phyloP scores from a whole-genome alignment of 768 basidiomycete species.

The Pisolithus tinctorius region DNA sequence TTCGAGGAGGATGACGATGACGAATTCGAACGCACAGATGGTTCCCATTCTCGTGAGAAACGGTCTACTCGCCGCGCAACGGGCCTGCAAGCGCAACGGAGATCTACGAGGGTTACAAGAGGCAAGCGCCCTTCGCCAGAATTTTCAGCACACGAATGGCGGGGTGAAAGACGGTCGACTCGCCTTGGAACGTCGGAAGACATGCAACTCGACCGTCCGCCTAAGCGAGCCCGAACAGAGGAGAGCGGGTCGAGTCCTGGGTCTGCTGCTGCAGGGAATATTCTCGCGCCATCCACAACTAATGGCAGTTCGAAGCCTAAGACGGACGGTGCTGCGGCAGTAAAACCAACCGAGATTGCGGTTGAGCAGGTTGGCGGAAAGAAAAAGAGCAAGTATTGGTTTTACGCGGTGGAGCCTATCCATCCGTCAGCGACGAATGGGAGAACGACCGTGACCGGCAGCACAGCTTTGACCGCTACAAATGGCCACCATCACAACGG shows the following conservation, averaged over 20 bases:
- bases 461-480: conserved; percentile 9
- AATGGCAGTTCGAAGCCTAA: conserved; percentile 41
- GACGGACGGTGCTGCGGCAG: conserved; percentile 51
- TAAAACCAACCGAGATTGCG: conserved; percentile 70
- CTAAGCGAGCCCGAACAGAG: conserved; percentile 73
- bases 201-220: conserved; percentile 41
- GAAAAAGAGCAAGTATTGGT: conserved; percentile 85
- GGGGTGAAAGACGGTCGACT: conserved; percentile 67
- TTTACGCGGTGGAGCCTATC: conserved; percentile 76
- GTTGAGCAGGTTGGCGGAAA: conserved; percentile 71
- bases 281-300: conserved; percentile 16
- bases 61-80: conserved; percentile 36
- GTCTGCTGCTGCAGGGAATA: conserved; percentile 28
- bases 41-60: conserved; percentile 36
- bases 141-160: conserved; percentile 54
- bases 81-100: conserved; percentile 34
- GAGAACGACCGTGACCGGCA: conserved; percentile 11
- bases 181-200: conserved; percentile 56
- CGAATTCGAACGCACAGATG: conserved; percentile 34
- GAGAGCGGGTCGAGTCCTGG: conserved; percentile 57
- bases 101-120: conserved; percentile 46
- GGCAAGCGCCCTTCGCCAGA: conserved; percentile 47
- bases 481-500: conserved; percentile 18
- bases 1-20: conserved; percentile 65
- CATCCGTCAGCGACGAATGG: conserved; percentile 23